These are phyloP conservation scores for Parastagonospora nodorum DNA, from an alignment of 2,329 filamentous ascomycete species.

Conservation along the genomic window DNA sequence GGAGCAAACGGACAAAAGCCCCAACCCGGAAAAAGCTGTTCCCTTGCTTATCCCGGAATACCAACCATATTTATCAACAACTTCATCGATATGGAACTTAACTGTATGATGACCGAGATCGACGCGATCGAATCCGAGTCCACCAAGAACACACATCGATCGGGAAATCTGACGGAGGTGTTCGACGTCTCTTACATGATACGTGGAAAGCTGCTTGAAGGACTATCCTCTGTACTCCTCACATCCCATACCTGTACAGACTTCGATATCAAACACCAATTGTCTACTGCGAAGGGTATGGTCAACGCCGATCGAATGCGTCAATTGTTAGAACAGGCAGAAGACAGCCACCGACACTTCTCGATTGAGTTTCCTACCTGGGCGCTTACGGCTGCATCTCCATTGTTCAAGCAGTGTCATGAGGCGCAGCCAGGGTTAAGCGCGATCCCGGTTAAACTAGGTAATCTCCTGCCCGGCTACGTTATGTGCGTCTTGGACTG, in stretches of 20 bases:
- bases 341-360: neutral
- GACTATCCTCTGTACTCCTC: slow-evolving; percentile 2
- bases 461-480: slow-evolving; percentile 6
- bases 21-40: too few species aligned
- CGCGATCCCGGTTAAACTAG: neutral
- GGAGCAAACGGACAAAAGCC: too few species aligned
- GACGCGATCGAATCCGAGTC: too few species aligned
- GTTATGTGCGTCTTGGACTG: slow-evolving; percentile 12
- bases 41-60: too few species aligned
- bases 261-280: slow-evolving; percentile 3
- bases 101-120: too few species aligned
- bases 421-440: neutral
- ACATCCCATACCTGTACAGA: slow-evolving; percentile 1
- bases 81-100: too few species aligned
- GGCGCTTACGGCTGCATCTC: slow-evolving; percentile 6
- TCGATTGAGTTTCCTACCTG: slow-evolving; percentile 6
- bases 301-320: slow-evolving; percentile 6
- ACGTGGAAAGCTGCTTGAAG: slow-evolving; percentile 1
- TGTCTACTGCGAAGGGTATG: slow-evolving; percentile 1
- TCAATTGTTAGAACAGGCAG: slow-evolving; percentile 7
- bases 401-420: neutral
- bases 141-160: too few species aligned
- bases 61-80: too few species aligned
- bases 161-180: too few species aligned
- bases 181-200: neutral